Evolutionary conservation across 2,329 filamentous ascomycete species (phyloP).

Genomic region (Cladosporium cucumerinum): DNA sequence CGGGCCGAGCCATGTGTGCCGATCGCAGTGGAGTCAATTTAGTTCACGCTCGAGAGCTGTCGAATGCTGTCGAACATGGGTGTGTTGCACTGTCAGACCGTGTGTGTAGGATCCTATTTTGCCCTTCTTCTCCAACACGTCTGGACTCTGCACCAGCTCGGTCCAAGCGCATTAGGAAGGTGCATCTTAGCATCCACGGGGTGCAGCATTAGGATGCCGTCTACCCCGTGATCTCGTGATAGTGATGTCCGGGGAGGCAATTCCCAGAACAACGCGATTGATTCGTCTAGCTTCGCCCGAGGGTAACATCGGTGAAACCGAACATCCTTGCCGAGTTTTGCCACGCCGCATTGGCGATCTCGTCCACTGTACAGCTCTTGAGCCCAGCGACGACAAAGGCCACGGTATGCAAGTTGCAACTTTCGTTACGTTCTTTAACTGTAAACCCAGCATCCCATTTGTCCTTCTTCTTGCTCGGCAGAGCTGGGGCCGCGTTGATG

Average conservation of each 20-base stretch:
- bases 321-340: constrained; percentile 39
- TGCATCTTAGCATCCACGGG: not conserved
- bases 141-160: not conserved
- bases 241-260: not conserved
- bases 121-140: not conserved
- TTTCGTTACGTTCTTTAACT: constrained; percentile 53
- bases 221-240: constrained; percentile 1
- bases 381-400: constrained; percentile 49
- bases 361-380: constrained; percentile 43
- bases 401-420: constrained; percentile 48
- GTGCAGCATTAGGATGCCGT: not conserved
- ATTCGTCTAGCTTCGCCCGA: constrained; percentile 6
- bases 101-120: not conserved
- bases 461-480: constrained; percentile 48
- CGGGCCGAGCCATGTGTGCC: constrained; percentile 10
- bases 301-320: constrained; percentile 17
- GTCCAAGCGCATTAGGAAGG: constrained; percentile 3
- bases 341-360: constrained; percentile 43
- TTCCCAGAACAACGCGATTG: not conserved
- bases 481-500: constrained; percentile 25
- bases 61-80: not conserved
- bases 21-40: not conserved
- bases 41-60: not conserved
- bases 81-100: not conserved
- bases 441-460: constrained; percentile 47